Base-by-base conservation (phyloP, 306 rosid species). In the Elaeagnus macrophylla region DNA sequence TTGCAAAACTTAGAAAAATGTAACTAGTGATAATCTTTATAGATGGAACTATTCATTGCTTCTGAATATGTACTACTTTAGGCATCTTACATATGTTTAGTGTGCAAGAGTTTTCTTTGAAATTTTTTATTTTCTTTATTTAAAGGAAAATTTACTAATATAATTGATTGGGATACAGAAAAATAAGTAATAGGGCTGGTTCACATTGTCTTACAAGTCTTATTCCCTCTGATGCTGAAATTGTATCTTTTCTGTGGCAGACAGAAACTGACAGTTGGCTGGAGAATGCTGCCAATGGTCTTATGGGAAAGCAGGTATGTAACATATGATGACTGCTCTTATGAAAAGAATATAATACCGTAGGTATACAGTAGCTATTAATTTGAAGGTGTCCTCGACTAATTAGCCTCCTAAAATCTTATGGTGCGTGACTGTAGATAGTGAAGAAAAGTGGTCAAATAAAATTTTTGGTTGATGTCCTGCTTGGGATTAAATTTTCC, bases 231-330 rank as follows among this genome's bases (percentile, higher is more conserved):
- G 8, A 6, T 45, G 16, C 49, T 45, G 18, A 45, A 19, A 1
- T n/a, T 39, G 13, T 39, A 35, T 14, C n/a, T 44, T 60, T n/a
- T 38, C 20, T 67, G 45, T 39, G 63, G 38, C 73, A 91, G 97
- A 71, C 69, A 52, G 96, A 78, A 77, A 91, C 97, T 2, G 96
- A 86, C 71, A 86, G 95, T 73, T 90, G 94, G 96, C 42, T 91
- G 44, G 97, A 91, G 83, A 86, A 91, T 71, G 97, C 95, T 35
- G 96, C 83, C 51, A 91, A 86, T 69, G 96, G 97, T 38, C 85
- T 86, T 47, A 87, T 80, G 95, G 97, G 97, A 12, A 76, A 65
- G 65, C 96, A 91, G 90, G 96, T 84, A 68, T 19, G 56, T 25
- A 7, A 51, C n/a, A n/a, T n/a, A n/a, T n/a, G n/a, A 56, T 39